Evolutionary conservation across 2,329 filamentous ascomycete species (phyloP), one percentile per base, ranked within the genome.

Genomic region (Hymenoscyphus fraxineus): DNA sequence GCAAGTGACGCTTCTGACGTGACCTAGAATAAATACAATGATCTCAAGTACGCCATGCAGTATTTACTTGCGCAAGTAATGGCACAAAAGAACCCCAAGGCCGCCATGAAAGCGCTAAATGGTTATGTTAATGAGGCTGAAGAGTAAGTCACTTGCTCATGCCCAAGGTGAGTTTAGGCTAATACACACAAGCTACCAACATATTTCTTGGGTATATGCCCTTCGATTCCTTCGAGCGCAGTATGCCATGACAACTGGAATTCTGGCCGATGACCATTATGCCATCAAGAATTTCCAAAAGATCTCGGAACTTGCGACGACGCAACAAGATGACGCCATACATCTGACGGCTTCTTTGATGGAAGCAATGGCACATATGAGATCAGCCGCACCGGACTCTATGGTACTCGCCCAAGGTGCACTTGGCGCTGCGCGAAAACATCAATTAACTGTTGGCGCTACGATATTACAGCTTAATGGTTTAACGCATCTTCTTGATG

Each of bases 41-140:
- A 93, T 69, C 76, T 93, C 47, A 92, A 91, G 74, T 92, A 92
- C 76, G 86, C 86, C 67, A 91, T 92, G 83, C 85, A 91, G 68
- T 91, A 92, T 73, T 79, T 92, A 16, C 84, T 90, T 65, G 82
- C 88, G 59, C 88, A 90, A 69, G 83, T 90, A 1, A 79, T 91
- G 64, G 91, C 88, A 69, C 87, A 89, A 71, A 84, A 86, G 54
- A 92, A 86, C 68, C 85, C 85, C 61, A 91, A 89, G 71, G 89
- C 89, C 1, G 89, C 90, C 0, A 80, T 93, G 71, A 93, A 89
- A 67, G 83, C 87, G 0, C 78, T 92, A 16, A 90, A 93, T 72
- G 82, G 83, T 32, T 82, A 89, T 56, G 89, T 93, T 57, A 79
- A 82, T 0, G 88, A 92, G 71, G 87, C 87, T 38, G 84, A 89